Conservation (phyloP, 768 basidiomycete genomes). For the Collybiopsis confluens region DNA sequence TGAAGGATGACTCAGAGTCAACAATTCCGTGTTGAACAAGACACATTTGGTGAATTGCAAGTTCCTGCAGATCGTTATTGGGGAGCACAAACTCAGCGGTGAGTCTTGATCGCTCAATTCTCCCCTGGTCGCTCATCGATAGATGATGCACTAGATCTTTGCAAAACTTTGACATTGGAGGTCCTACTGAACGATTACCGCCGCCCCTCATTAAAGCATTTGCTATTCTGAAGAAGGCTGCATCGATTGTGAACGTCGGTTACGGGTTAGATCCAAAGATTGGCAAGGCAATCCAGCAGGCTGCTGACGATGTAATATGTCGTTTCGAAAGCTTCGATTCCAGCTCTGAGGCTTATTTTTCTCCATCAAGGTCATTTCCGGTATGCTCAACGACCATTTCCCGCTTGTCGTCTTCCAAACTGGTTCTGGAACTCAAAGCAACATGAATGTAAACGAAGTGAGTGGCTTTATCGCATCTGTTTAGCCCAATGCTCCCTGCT, state of each 20-base stretch:
- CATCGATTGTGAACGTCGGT: conserved; percentile 80
- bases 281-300: conserved; percentile 83
- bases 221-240: conserved; percentile 96
- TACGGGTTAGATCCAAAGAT: conserved; percentile 91
- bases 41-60: conserved; percentile 93
- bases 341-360: background rate
- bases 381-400: conserved; percentile 92
- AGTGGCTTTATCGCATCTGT: background rate
- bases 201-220: conserved; percentile 95
- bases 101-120: conserved; percentile 10
- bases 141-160: conserved; percentile 56
- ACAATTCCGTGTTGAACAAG: conserved; percentile 75
- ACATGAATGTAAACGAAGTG: conserved; percentile 99
- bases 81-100: conserved; percentile 99
- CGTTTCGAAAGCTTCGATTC: background rate
- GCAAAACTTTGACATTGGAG: conserved; percentile 98
- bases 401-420: conserved; percentile 99
- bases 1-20: conserved; percentile 24
- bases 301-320: conserved; percentile 82
- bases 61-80: conserved; percentile 90
- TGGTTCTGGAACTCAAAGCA: conserved; percentile 96
- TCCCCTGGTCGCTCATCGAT: background rate
- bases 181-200: conserved; percentile 90
- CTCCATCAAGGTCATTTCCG: conserved; percentile 81
- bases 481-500: background rate